Base-by-base conservation (phyloP, 345 rosid genomes). In the Bruguiera parviflora region DNA sequence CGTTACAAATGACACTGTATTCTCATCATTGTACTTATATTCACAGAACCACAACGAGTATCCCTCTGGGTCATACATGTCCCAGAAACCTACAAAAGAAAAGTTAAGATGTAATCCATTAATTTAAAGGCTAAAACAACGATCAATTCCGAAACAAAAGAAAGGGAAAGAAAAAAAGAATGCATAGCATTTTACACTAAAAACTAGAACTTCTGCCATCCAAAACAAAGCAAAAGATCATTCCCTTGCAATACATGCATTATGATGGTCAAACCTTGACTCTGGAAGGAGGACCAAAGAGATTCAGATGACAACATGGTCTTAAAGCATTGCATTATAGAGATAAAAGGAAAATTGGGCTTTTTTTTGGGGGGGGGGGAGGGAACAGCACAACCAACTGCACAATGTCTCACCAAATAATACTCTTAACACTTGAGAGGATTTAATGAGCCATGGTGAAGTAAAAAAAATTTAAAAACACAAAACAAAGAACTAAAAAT, bases 41-140 rank as follows among this genome's bases (percentile, higher is more conserved):
- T 95, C 92, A 43, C 97, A 95, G 82, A 95, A 92, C 99, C 99
- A 95, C 4, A 95, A 78, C 0, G 99, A 95, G 83, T 95, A 95
- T 33, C 99, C 99, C 84, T 95, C 97, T 0, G 96, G 92, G 77
- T 95, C 99, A 68, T 89, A 92, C 97, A 95, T 95, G 79, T 92
- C 99, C 99, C 99, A 95, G 85, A 95, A 95, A 58, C 99, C 99
- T 95, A 20, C 21, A 61, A 18, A 8, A 46, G 4, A n/a, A 8
- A 21, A 58, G 16, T 21, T 9, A 7, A 53, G 39, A 53, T 51
- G 2, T 15, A 51, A 52, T 18, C 39, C 35, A 72, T 18, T 6
- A 65, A 13, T 31, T 22, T 55, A 55, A 28, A 18, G 11, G 21
- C 31, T 39, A 21, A 39, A 4, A 53, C 2, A 5, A 53, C 6